Evolutionary conservation across 2,329 filamentous ascomycete species (phyloP), one percentile per base, ranked within the genome.

Genomic region (Fusarium chaquense): DNA sequence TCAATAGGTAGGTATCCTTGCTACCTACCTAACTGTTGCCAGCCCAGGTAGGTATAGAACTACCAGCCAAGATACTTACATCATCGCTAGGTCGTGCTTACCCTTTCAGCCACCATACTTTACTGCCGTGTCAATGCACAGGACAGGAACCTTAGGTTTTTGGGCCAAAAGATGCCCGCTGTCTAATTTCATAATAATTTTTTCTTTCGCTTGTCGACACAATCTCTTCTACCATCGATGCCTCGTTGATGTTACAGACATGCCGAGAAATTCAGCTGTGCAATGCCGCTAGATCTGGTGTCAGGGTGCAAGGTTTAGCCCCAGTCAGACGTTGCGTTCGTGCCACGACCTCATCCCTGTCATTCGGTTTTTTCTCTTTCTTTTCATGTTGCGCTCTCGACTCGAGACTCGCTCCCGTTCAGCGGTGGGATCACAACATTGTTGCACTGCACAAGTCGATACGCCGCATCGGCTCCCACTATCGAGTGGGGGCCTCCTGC

Each of bases 261-360:
- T 67, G 63, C 47, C 52, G 62, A 65, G 58, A 32, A 60, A 57
- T 56, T 63, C 65, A 73, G 66, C 72, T 70, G 71, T 67, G 67
- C 59, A 68, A 73, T 75, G 67, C 73, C 72, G 69, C 67, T 56
- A 72, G 73, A 75, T 75, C 73, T 75, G 53, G 73, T 73, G 47
- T 71, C 59, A 65, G 69, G 69, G 63, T 65, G 69, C 62, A 63
- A 71, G 64, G 70, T 63, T 67, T 53, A 59, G 58, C 58, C 69
- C 67, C 68, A 65, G 52, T 57, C 59, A 64, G 56, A 59, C 46
- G 56, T 57, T 51, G 55, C 58, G 32, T 65, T 64, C 63, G 67
- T 66, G 57, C 69, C 58, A 62, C 63, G 44, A 58, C 45, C 16
- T 47, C 47, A 63, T 68, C 59, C 62, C 56, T 66, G 55, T 55